Percentiles rank a stretch among this genome's conserved stretches.
Evolutionary conservation across 352 stramenopile genomes (phyloP).

Genomic region (Phytophthora pini): DNA sequence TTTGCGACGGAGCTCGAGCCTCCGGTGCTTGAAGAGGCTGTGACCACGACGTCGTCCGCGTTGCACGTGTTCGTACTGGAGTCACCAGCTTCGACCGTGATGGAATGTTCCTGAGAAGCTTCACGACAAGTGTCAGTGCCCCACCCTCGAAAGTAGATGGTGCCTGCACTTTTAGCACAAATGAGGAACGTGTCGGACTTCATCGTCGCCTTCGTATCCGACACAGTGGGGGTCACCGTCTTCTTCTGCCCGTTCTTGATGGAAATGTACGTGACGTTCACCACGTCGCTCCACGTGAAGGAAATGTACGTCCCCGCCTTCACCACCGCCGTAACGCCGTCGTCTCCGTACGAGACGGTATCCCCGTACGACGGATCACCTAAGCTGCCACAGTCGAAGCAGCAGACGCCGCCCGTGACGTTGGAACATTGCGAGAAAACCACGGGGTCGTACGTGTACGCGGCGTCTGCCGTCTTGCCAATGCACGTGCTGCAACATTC

Average conservation of each 20-base stretch:
- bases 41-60: slow-evolving; percentile 15
- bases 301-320: slow-evolving; percentile 58
- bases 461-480: slow-evolving; percentile 59
- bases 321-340: slow-evolving; percentile 65
- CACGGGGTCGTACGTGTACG: slow-evolving; percentile 75
- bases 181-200: slow-evolving; percentile 64
- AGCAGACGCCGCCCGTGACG: slow-evolving; percentile 63
- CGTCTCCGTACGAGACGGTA: slow-evolving; percentile 40
- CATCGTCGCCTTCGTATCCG: slow-evolving; percentile 39
- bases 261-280: slow-evolving; percentile 72
- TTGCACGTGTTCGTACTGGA: slow-evolving; percentile 31
- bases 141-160: slow-evolving; percentile 70
- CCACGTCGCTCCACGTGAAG: slow-evolving; percentile 52
- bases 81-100: slow-evolving; percentile 54
- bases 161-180: slow-evolving; percentile 57
- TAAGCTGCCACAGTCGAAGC: slow-evolving; percentile 69
- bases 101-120: slow-evolving; percentile 53
- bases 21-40: neutral
- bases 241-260: slow-evolving; percentile 74
- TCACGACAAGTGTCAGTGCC: slow-evolving; percentile 56
- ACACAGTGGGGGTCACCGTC: slow-evolving; percentile 54
- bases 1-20: slow-evolving; percentile 19
- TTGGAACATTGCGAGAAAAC: slow-evolving; percentile 61
- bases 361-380: slow-evolving; percentile 43
- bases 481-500: slow-evolving; percentile 74